Base-by-base conservation (phyloP, 345 rosid genomes). In the Physaria fendleri region DNA sequence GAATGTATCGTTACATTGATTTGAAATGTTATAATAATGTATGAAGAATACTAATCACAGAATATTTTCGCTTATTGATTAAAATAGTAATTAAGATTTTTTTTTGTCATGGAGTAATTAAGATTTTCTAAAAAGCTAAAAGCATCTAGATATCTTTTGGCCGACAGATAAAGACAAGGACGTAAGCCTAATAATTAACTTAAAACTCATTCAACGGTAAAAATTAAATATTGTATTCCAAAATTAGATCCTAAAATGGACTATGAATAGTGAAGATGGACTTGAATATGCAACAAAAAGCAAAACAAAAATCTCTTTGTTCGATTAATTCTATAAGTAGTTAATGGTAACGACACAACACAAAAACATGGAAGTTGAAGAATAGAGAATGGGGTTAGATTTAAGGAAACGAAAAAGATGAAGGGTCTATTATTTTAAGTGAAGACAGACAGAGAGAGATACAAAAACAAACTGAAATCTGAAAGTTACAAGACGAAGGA, bases 401-500 rank as follows among this genome's bases (percentile, higher is more conserved):
- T 69, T 61, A 69, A 69, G 68, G 73, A 69, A 56, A 53, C 67
- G 56, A 69, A 69, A 60, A 54, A 61, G 34, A 68, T 10, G 49
- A 53, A 14, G 7, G 56, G 68, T 69, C 73, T 53, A 69, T 69
- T 53, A 69, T 53, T 25, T 25, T 61, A 44, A 53, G 62, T 51
- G 56, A 61, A 20, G 68, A 69, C 73, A 61, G 57, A 69, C 53
- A 20, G 68, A 69, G 68, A 61, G 57, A 69, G 50, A 61, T 52
- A 69, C 68, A 44, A 61, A 61, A 61, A 61, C 50, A 69, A 69
- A 69, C 73, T 69, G 68, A 5, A 42, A 69, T 60, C 16, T 67
- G 72, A 67, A 69, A 69, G 73, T 61, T 69, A 69, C 73, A 42
- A 69, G 51, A 69, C 68, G 62, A 69, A 61, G 59, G 41, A 44